Evolutionary conservation across 768 basidiomycete species (phyloP).

Genomic region (Lyophyllum semitale): DNA sequence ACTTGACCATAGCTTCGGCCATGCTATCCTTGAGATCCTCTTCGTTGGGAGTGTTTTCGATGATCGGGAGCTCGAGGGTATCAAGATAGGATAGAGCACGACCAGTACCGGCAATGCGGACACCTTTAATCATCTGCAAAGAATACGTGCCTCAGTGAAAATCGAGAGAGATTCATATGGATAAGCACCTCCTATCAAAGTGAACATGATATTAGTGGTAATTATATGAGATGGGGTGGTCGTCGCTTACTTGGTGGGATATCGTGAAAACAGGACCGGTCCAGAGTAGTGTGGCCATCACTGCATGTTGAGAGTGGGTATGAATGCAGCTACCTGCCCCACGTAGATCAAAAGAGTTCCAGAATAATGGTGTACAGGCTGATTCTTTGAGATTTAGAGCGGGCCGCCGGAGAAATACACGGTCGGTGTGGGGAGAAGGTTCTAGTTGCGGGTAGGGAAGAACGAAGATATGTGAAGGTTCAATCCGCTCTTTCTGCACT

Average conservation of each 20-base stretch:
- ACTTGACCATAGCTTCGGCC: conserved; percentile 80
- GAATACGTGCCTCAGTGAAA: background rate
- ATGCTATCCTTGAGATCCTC: conserved; percentile 89
- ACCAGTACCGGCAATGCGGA: conserved; percentile 76
- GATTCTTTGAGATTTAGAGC: conserved; percentile 75
- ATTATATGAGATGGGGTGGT: background rate
- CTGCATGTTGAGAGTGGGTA: conserved; percentile 88
- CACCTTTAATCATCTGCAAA: conserved; percentile 87
- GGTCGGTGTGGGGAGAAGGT: conserved; percentile 63
- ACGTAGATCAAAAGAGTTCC: conserved; percentile 85
- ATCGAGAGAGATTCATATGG: background rate
- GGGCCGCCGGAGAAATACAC: conserved; percentile 79
- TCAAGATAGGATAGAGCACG: conserved; percentile 80
- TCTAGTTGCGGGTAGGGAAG: conserved; percentile 72
- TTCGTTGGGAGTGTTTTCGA: conserved; percentile 89
- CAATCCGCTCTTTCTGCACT: conserved; percentile 89
- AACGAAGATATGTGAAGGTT: conserved; percentile 84
- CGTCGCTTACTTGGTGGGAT: conserved; percentile 69
- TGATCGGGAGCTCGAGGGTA: conserved; percentile 84
- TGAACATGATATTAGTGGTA: conserved; percentile 4
- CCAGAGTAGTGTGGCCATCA: conserved; percentile 85
- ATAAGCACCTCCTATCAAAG: conserved; percentile 41
- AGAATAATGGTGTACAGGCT: conserved; percentile 89
- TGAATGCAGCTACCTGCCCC: conserved; percentile 87
- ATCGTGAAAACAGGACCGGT: conserved; percentile 71